Evolutionary conservation across 2,329 filamentous ascomycete genomes (phyloP).

Genomic region (Hyphodiscus sp.): DNA sequence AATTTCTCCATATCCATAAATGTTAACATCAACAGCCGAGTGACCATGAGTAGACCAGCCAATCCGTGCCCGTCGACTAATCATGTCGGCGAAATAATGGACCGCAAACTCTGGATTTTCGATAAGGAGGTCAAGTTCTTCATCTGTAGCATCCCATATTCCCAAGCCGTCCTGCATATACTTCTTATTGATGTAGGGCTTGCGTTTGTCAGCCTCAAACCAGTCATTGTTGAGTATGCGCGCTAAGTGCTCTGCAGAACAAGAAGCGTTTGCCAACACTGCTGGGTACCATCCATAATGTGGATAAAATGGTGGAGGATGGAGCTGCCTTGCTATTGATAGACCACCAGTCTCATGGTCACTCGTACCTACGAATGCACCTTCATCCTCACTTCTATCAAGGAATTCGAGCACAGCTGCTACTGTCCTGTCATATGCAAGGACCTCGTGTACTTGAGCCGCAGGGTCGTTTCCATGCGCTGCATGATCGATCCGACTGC

Average conservation of each 20-base stretch:
- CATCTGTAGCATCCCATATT: slow-evolving; percentile 63
- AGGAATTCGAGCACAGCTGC: slow-evolving; percentile 79
- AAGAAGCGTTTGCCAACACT: slow-evolving; percentile 72
- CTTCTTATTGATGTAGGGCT: slow-evolving; percentile 58
- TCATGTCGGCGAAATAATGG: slow-evolving; percentile 69
- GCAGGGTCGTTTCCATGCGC: slow-evolving; percentile 81
- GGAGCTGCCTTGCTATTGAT: slow-evolving; percentile 59
- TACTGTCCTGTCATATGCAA: slow-evolving; percentile 91
- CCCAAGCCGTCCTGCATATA: slow-evolving; percentile 68
- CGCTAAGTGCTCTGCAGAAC: slow-evolving; percentile 65
- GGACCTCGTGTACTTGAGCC: slow-evolving; percentile 81
- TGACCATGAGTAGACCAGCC: slow-evolving; percentile 96
- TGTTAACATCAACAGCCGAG: slow-evolving; percentile 90
- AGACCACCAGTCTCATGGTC: slow-evolving; percentile 96
- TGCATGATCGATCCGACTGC: slow-evolving; percentile 91
- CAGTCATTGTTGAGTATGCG: slow-evolving; percentile 51
- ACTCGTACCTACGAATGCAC: slow-evolving; percentile 80
- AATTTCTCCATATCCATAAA: slow-evolving; percentile 73
- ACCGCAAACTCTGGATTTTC: slow-evolving; percentile 48
- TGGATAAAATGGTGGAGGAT: slow-evolving; percentile 44
- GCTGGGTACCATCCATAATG: slow-evolving; percentile 76
- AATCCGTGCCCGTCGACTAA: slow-evolving; percentile 79
- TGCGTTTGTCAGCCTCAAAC: slow-evolving; percentile 33
- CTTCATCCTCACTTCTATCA: slow-evolving; percentile 63
- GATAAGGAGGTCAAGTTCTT: slow-evolving; percentile 64